Conservation (phyloP, 768 basidiomycete genomes). For the Amanita phalloides region DNA sequence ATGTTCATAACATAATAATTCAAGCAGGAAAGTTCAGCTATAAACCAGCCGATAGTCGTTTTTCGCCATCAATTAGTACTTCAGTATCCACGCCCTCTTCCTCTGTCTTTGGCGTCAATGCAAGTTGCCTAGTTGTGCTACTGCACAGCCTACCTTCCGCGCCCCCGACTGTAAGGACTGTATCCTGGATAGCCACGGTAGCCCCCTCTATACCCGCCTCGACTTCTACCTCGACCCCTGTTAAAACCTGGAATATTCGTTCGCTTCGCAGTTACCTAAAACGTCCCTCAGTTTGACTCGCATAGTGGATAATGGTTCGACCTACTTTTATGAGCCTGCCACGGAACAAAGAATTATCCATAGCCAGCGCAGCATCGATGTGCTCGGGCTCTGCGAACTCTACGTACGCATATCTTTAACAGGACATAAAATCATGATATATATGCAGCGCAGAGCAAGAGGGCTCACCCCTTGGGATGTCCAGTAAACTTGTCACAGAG, state of each 20-base stretch:
- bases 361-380: constrained; percentile 80
- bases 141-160: constrained; percentile 56
- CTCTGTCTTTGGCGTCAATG: constrained; percentile 14
- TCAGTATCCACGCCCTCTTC: constrained; percentile 65
- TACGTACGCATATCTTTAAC: constrained; percentile 85
- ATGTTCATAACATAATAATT: not conserved
- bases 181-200: constrained; percentile 30
- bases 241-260: constrained; percentile 94
- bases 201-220: constrained; percentile 39
- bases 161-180: constrained; percentile 51
- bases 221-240: constrained; percentile 70
- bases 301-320: not conserved
- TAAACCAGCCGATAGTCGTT: not conserved
- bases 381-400: constrained; percentile 93
- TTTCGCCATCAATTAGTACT: constrained; percentile 30
- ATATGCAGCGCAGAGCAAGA: not conserved
- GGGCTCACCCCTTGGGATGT: constrained; percentile 86
- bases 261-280: constrained; percentile 86
- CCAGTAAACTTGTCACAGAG: constrained; percentile 99
- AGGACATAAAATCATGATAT: constrained; percentile 1
- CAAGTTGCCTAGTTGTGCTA: not conserved
- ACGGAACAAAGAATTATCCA: constrained; percentile 95
- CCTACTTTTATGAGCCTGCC: constrained; percentile 84
- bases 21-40: constrained; percentile 5
- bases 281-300: not conserved